Evolutionary conservation across 2,329 filamentous ascomycete genomes (phyloP).

Genomic region (Phialophora chinensis): DNA sequence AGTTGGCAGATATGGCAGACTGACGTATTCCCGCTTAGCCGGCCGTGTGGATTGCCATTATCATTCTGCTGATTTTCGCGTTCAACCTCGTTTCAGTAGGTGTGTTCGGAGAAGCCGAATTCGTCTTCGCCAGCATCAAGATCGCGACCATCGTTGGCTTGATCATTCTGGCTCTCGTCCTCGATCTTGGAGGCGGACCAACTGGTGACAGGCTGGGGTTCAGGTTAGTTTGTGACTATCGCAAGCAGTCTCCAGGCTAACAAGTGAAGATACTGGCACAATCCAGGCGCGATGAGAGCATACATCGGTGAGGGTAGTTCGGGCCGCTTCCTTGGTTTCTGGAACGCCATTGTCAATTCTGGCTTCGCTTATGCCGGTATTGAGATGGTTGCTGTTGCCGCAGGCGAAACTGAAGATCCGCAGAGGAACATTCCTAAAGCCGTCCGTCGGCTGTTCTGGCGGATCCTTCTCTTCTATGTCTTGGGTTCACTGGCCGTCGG

Average conservation of each 20-base stretch:
- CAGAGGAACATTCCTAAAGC: slow-evolving; percentile 50
- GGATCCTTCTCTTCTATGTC: slow-evolving; percentile 77
- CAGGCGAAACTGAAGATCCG: slow-evolving; percentile 56
- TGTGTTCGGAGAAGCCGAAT: slow-evolving; percentile 50
- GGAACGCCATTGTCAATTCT: slow-evolving; percentile 54
- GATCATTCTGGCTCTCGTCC: slow-evolving; percentile 58
- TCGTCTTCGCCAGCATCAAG: slow-evolving; percentile 58
- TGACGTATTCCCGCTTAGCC: too few relatives aligned
- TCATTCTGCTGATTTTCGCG: slow-evolving; percentile 46
- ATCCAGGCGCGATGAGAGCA: slow-evolving; percentile 43
- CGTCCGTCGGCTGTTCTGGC: slow-evolving; percentile 53
- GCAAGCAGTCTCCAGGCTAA: too few relatives aligned
- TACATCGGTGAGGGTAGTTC: slow-evolving; percentile 42
- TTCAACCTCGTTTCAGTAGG: slow-evolving; percentile 72
- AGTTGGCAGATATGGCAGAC: too few relatives aligned
- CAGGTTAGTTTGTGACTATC: slow-evolving; percentile 44
- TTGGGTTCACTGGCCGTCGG: slow-evolving; percentile 76
- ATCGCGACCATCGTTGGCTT: slow-evolving; percentile 58
- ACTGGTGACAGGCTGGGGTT: slow-evolving; percentile 61
- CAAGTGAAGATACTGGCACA: slow-evolving; percentile 64
- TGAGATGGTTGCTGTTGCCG: slow-evolving; percentile 57
- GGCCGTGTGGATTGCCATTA: slow-evolving; percentile 35
- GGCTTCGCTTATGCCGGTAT: slow-evolving; percentile 60
- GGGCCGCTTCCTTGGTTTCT: slow-evolving; percentile 62
- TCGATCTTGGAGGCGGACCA: slow-evolving; percentile 56